phyloP scores from a whole-genome alignment of 2,329 filamentous ascomycete species.

The Aspergillus versicolor region DNA sequence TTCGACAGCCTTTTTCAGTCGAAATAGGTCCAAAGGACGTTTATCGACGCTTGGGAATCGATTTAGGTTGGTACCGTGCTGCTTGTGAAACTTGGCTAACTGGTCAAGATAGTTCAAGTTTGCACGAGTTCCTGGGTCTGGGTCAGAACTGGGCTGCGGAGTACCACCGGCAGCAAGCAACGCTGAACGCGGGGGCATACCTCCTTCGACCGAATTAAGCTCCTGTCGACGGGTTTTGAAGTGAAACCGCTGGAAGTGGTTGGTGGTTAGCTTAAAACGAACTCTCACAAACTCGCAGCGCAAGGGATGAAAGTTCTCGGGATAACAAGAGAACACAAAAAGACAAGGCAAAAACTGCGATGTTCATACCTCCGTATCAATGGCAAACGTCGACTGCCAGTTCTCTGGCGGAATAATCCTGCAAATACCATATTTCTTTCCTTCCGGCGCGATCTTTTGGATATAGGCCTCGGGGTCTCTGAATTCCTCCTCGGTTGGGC shows the following conservation, averaged over 20 bases:
- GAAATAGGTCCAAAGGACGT: slow-evolving; percentile 90
- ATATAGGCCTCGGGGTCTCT: slow-evolving; percentile 93
- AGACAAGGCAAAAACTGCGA: neutral
- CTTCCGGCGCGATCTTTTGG: slow-evolving; percentile 84
- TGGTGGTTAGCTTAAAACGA: slow-evolving; percentile 19
- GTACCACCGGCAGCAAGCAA: slow-evolving; percentile 28
- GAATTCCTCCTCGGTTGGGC: slow-evolving; percentile 90
- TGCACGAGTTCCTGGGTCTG: slow-evolving; percentile 74
- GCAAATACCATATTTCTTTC: slow-evolving; percentile 83
- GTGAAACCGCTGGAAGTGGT: slow-evolving; percentile 73
- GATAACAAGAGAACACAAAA: neutral
- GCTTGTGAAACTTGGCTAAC: slow-evolving; percentile 92
- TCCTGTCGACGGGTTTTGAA: slow-evolving; percentile 96
- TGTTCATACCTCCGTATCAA: slow-evolving; percentile 83
- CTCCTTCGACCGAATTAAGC: slow-evolving; percentile 96
- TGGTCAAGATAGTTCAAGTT: slow-evolving; percentile 96
- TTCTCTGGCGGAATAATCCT: slow-evolving; percentile 91
- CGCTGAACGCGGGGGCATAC: slow-evolving; percentile 52
- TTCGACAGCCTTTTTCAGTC: slow-evolving; percentile 95
- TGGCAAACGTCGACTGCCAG: slow-evolving; percentile 94
- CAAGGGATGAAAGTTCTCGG: neutral
- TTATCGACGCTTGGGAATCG: slow-evolving; percentile 97
- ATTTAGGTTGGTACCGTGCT: slow-evolving; percentile 90
- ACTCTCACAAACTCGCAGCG: neutral
- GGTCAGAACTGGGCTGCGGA: slow-evolving; percentile 40